phyloP scores from a whole-genome alignment of 2,329 filamentous ascomycete species.

The Fusarium sp. region DNA sequence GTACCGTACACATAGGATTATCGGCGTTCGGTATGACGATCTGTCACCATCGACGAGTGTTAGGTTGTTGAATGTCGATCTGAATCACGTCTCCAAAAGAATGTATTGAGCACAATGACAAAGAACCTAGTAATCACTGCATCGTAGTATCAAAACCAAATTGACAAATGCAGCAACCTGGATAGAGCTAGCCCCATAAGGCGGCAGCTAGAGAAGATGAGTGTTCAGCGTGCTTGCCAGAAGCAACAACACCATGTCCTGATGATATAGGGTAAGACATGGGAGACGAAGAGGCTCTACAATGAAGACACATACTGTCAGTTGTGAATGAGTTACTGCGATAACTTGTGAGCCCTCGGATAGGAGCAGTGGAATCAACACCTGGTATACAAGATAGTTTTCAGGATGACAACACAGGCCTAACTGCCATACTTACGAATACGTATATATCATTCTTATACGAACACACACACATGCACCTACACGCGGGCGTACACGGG shows the following conservation, averaged over 20 bases:
- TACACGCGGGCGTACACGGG: not conserved
- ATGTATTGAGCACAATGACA: not conserved
- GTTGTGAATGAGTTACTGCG: not conserved
- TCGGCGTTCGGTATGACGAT: not conserved
- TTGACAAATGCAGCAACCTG: not conserved
- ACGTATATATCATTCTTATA: not conserved
- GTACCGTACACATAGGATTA: accelerated
- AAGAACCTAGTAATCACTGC: not conserved
- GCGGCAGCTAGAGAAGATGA: not conserved
- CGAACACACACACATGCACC: not conserved
- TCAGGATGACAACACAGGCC: not conserved
- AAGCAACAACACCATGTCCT: not conserved
- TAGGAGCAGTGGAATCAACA: not conserved
- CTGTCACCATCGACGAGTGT: not conserved
- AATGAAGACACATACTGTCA: not conserved
- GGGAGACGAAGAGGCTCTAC: not conserved
- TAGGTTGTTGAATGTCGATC: not conserved
- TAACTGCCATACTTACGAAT: not conserved
- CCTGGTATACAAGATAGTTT: too few relatives aligned
- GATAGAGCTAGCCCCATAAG: not conserved
- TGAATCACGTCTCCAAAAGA: not conserved
- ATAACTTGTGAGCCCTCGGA: not conserved
- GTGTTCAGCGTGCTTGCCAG: not conserved
- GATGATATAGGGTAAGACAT: not conserved
- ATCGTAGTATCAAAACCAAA: not conserved